Percentiles rank a stretch among this genome's conserved stretches.
phyloP scores from a whole-genome alignment of 2,329 filamentous ascomycete species.

The Alternaria triticina region DNA sequence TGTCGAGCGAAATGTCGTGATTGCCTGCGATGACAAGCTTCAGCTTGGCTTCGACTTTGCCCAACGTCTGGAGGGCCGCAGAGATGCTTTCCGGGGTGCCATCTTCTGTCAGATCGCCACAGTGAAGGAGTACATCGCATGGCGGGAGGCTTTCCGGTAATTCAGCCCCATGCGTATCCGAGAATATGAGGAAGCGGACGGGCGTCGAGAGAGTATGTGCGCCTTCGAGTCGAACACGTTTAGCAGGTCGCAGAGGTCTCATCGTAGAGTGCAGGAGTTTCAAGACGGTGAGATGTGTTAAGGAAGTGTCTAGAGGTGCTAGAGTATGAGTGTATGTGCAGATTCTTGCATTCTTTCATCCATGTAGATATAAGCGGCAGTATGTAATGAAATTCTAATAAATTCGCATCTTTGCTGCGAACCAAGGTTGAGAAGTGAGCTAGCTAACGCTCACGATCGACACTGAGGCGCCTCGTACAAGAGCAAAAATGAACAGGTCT shows the following conservation, averaged over 20 bases:
- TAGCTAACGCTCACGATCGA: background rate
- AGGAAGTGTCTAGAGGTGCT: background rate
- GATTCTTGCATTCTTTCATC: background rate
- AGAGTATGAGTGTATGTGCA: background rate
- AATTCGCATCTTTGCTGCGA: background rate
- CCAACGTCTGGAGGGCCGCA: conserved; percentile 54
- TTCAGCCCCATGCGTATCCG: conserved; percentile 47
- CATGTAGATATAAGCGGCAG: background rate
- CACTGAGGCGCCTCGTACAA: too few relatives aligned
- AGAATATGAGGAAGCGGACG: conserved; percentile 48
- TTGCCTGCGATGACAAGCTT: conserved; percentile 69
- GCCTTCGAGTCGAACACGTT: background rate
- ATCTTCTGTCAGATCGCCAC: conserved; percentile 62
- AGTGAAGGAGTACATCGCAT: conserved; percentile 63
- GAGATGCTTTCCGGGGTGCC: conserved; percentile 56
- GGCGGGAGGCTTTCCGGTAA: conserved; percentile 51
- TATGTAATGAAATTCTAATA: rapidly evolving
- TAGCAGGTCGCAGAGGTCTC: background rate
- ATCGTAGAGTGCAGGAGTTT: background rate
- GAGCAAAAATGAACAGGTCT: background rate
- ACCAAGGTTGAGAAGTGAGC: background rate
- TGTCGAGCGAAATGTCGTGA: conserved; percentile 65
- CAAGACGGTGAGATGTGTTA: background rate
- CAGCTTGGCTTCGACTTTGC: conserved; percentile 57
- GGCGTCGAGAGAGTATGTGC: background rate